Evolutionary conservation across 768 basidiomycete genomes (phyloP).

Genomic region (Tricholoma furcatifolium): DNA sequence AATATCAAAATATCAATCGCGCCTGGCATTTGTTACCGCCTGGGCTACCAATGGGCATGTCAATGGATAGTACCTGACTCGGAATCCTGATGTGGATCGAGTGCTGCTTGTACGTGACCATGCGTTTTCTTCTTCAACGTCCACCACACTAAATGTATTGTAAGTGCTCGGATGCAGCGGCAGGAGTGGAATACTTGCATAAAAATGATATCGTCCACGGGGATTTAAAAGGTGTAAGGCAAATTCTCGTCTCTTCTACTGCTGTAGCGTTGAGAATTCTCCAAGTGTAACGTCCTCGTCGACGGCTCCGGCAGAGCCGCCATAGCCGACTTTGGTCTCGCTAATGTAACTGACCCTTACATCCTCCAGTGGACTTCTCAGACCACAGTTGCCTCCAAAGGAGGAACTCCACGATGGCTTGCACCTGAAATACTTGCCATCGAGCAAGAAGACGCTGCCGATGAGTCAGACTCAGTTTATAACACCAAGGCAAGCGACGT

Average conservation of each 20-base stretch:
- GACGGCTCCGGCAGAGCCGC: conserved; percentile 17
- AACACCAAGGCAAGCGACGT: conserved; percentile 24
- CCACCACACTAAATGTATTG: background rate
- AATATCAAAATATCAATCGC: conserved; percentile 17
- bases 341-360: too few relatives aligned
- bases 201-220: too few relatives aligned
- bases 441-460: background rate
- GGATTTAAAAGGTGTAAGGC: too few relatives aligned
- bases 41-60: too few relatives aligned
- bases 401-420: conserved; percentile 25
- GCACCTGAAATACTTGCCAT: conserved; percentile 23
- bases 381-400: conserved; percentile 8
- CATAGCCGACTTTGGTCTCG: too few relatives aligned
- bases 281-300: conserved; percentile 25
- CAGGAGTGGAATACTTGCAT: too few relatives aligned
- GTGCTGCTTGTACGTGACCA: background rate
- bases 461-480: conserved; percentile 3
- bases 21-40: too few relatives aligned
- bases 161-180: too few relatives aligned
- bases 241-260: background rate
- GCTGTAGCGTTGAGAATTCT: background rate
- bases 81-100: conserved; percentile 19
- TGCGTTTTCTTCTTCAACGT: background rate
- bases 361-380: too few relatives aligned
- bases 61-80: background rate